Evolutionary conservation across 2,329 filamentous ascomycete genomes (phyloP).

Genomic region (Botrytis tulipae): DNA sequence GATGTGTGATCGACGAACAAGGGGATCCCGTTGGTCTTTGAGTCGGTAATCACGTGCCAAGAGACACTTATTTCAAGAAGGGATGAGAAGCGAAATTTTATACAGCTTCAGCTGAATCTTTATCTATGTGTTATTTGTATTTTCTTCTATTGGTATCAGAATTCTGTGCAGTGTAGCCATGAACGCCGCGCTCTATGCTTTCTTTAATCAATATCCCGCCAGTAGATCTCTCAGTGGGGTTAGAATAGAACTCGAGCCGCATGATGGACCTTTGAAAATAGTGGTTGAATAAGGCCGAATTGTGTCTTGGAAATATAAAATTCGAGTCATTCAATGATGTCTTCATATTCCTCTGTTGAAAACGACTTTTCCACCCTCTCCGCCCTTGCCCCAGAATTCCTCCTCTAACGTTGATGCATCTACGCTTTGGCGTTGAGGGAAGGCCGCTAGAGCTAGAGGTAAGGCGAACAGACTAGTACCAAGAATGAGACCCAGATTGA

Average conservation of each 20-base stretch:
- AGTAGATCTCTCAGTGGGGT: not conserved
- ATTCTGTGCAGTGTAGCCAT: not conserved
- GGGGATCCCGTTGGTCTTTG: not conserved
- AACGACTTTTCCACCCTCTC: conserved; percentile 79
- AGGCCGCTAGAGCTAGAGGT: conserved; percentile 84
- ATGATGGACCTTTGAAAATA: conserved; percentile 1
- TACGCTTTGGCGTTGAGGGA: conserved; percentile 87
- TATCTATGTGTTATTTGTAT: not conserved
- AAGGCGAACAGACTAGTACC: conserved; percentile 84
- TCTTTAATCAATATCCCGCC: not conserved
- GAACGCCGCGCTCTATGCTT: not conserved
- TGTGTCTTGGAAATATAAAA: conserved; percentile 1
- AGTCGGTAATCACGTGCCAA: not conserved
- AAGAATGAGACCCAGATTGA: conserved; percentile 86
- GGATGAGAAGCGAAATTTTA: not conserved
- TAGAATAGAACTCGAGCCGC: conserved; percentile 8
- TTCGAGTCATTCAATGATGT: not conserved
- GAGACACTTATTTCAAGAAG: not conserved
- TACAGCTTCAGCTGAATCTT: not conserved
- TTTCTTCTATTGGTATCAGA: not conserved
- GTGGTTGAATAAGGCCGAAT: conserved; percentile 3
- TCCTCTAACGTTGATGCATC: conserved; percentile 73
- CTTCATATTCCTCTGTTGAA: conserved; percentile 88
- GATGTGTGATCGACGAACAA: not conserved
- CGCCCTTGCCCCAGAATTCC: conserved; percentile 81